Evolutionary conservation across 371 early-diverging fungal genomes (phyloP).

Genomic region (Rhizopus arrhizus): DNA sequence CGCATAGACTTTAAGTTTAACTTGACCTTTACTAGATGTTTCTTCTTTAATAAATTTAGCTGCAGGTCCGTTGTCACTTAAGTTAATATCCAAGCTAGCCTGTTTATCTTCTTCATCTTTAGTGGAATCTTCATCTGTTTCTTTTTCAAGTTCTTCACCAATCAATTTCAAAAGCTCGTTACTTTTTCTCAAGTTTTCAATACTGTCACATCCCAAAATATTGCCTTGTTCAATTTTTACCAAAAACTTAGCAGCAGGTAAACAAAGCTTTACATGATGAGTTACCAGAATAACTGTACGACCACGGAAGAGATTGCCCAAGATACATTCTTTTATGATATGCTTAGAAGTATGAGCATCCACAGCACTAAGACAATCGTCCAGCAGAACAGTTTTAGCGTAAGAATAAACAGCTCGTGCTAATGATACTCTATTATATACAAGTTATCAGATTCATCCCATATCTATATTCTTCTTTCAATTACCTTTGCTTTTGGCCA

Average conservation of each 20-base stretch:
- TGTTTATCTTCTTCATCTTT: conserved; percentile 40
- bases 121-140: not conserved
- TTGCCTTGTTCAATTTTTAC: conserved; percentile 73
- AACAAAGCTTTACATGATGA: conserved; percentile 77
- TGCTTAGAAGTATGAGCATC: conserved; percentile 88
- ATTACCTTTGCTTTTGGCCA: conserved; percentile 77
- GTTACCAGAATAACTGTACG: conserved; percentile 89
- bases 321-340: conserved; percentile 69
- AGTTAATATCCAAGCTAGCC: conserved; percentile 42
- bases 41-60: conserved; percentile 52
- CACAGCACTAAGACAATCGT: conserved; percentile 82
- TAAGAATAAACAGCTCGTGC: conserved; percentile 81
- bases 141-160: conserved; percentile 17
- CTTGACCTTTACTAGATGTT: conserved; percentile 53
- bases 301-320: conserved; percentile 67
- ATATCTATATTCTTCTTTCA: not conserved
- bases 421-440: conserved; percentile 57
- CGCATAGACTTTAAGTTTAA: conserved; percentile 61
- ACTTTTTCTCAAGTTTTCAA: conserved; percentile 18
- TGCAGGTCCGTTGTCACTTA: conserved; percentile 28
- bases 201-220: conserved; percentile 46
- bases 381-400: conserved; percentile 71
- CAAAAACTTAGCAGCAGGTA: conserved; percentile 71
- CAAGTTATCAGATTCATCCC: too few relatives aligned
- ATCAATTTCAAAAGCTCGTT: conserved; percentile 17